Evolutionary conservation across 148 eudicot genomes (phyloP).

Genomic region (Vaccinium corymbosum): DNA sequence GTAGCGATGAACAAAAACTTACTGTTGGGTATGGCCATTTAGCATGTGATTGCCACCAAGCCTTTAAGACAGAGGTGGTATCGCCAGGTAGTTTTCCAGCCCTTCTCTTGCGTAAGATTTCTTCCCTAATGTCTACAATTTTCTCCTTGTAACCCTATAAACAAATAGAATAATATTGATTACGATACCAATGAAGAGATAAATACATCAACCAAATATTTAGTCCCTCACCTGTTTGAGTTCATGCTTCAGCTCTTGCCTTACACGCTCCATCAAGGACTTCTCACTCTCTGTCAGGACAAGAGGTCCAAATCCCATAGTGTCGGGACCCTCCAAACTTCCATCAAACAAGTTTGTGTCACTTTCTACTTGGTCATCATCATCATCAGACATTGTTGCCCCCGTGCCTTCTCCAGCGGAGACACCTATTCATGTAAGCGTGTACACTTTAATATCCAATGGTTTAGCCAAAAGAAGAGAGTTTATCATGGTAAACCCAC

Average conservation of each 20-base stretch:
- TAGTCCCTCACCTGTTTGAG: conserved; percentile 45
- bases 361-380: conserved; percentile 53
- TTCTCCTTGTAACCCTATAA: conserved; percentile 90
- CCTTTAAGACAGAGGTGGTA: conserved; percentile 84
- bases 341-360: conserved; percentile 57
- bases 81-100: conserved; percentile 97
- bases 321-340: conserved; percentile 47
- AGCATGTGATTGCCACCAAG: conserved; percentile 97
- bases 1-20: conserved; percentile 25
- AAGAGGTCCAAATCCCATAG: conserved; percentile 63
- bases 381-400: conserved; percentile 64
- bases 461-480: conserved; percentile 10
- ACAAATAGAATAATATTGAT: conserved; percentile 9
- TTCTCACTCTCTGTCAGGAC: conserved; percentile 62
- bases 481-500: not conserved
- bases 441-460: not conserved
- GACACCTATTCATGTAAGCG: conserved; percentile 46
- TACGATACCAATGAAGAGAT: not conserved
- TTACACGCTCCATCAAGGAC: conserved; percentile 68
- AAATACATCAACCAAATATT: not conserved
- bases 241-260: conserved; percentile 67
- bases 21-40: conserved; percentile 99
- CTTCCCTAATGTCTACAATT: conserved; percentile 88
- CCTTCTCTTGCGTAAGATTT: conserved; percentile 88
- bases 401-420: conserved; percentile 68